Evolutionary conservation across 2,329 filamentous ascomycete species (phyloP).

Genomic region (Monilinia aucupariae): DNA sequence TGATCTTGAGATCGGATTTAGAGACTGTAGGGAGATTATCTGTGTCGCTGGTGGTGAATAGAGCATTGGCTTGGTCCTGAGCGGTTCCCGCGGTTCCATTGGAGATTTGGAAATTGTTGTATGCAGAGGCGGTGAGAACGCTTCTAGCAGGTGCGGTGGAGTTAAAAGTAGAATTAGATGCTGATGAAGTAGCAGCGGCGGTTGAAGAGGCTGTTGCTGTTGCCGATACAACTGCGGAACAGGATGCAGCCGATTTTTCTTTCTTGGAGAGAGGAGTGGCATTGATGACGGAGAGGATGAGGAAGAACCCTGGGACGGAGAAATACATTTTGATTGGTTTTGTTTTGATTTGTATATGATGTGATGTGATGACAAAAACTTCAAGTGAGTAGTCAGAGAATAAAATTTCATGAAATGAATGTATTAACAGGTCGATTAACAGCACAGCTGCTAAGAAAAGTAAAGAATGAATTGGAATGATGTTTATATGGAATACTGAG

Average conservation of each 20-base stretch:
- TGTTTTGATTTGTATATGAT: constrained; percentile 8
- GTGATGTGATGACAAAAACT: not conserved
- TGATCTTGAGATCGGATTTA: constrained; percentile 43
- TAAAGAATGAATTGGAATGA: constrained; percentile 17
- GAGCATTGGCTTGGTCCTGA: constrained; percentile 41
- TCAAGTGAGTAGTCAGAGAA: not conserved
- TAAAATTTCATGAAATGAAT: constrained; percentile 21
- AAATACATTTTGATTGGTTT: constrained; percentile 35
- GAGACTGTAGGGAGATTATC: constrained; percentile 42
- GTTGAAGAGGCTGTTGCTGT: not conserved
- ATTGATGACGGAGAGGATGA: constrained; percentile 28
- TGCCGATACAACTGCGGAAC: constrained; percentile 12
- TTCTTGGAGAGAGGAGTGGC: constrained; percentile 34
- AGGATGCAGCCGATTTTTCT: constrained; percentile 12
- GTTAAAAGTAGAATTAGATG: constrained; percentile 11
- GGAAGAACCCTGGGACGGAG: constrained; percentile 32
- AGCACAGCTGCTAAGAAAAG: constrained; percentile 32
- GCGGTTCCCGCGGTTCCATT: constrained; percentile 43
- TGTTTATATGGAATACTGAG: not conserved
- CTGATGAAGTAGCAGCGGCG: constrained; percentile 17
- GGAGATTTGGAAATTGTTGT: constrained; percentile 45
- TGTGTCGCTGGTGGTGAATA: constrained; percentile 39
- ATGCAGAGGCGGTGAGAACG: constrained; percentile 37
- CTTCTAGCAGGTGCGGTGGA: constrained; percentile 23
- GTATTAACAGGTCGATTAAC: constrained; percentile 24